These are phyloP conservation scores for Penicillium bialowiezense DNA, from an alignment of 495 filamentous ascomycete species.

Conservation along the genomic window DNA sequence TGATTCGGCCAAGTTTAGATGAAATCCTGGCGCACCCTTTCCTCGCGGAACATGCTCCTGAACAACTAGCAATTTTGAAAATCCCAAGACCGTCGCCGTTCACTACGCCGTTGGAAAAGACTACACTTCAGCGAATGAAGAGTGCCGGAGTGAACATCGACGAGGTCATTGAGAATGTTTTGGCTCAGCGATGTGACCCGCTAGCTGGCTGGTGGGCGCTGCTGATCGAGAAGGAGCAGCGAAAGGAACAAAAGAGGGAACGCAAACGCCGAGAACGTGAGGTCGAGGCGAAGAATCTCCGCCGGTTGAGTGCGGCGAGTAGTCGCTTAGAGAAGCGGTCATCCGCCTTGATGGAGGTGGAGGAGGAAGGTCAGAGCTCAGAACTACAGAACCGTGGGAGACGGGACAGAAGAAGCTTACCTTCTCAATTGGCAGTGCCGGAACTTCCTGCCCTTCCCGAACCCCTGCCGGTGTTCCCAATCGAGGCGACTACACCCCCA, in stretches of 20 bases:
- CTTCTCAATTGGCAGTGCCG: slow-evolving; percentile 49
- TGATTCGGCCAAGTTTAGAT: slow-evolving; percentile 77
- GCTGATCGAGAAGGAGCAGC: slow-evolving; percentile 91
- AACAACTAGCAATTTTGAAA: slow-evolving; percentile 88
- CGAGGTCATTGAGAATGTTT: slow-evolving; percentile 87
- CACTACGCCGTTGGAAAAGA: slow-evolving; percentile 83
- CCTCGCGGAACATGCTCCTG: slow-evolving; percentile 80
- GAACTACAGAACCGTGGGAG: slow-evolving; percentile 45
- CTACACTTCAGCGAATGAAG: slow-evolving; percentile 88
- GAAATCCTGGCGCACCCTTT: slow-evolving; percentile 90
- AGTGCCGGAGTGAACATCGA: slow-evolving; percentile 95
- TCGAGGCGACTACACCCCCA: slow-evolving; percentile 46
- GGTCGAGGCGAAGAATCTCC: slow-evolving; percentile 71
- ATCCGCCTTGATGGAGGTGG: slow-evolving; percentile 67
- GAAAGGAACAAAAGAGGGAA: slow-evolving; percentile 81
- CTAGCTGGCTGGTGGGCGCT: slow-evolving; percentile 96
- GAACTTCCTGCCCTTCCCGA: slow-evolving; percentile 77
- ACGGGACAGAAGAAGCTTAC: slow-evolving; percentile 56
- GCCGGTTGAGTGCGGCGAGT: slow-evolving; percentile 81
- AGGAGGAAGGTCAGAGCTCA: slow-evolving; percentile 59
- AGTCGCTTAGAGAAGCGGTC: slow-evolving; percentile 78
- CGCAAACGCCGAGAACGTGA: slow-evolving; percentile 83
- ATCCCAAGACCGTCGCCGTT: slow-evolving; percentile 81
- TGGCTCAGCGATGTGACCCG: slow-evolving; percentile 82
- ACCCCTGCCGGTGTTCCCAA: slow-evolving; percentile 35